A percentile compares a stretch with the other conserved stretches of the same genome.
Evolutionary conservation across 2,329 filamentous ascomycete genomes (phyloP).

Genomic region (Purpureocillium takamizusanense): DNA sequence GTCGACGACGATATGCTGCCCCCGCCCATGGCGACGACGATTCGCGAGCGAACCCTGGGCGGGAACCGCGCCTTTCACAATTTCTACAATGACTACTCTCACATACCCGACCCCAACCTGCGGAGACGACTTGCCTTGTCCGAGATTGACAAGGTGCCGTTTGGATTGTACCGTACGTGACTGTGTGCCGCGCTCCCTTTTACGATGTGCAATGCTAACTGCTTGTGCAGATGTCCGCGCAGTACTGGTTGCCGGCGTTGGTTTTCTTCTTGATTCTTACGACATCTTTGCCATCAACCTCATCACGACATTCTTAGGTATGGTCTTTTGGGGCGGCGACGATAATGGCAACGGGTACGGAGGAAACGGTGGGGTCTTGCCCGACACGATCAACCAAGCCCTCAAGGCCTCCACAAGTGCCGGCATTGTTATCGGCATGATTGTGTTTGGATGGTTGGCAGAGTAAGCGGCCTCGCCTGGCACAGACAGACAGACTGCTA

Average conservation of each 20-base stretch:
- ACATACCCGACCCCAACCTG: constrained; percentile 65
- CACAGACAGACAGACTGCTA: neutral
- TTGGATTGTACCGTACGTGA: constrained; percentile 57
- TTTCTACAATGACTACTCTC: constrained; percentile 60
- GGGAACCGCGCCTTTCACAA: constrained; percentile 66
- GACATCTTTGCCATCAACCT: constrained; percentile 75
- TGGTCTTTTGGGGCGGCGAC: constrained; percentile 61
- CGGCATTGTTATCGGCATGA: constrained; percentile 70
- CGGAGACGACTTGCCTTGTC: constrained; percentile 66
- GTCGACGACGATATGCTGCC: constrained; percentile 28
- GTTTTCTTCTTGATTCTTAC: constrained; percentile 79
- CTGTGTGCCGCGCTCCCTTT: neutral
- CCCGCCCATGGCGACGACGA: constrained; percentile 26
- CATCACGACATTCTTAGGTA: constrained; percentile 60
- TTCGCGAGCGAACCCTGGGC: constrained; percentile 39
- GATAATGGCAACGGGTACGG: constrained; percentile 35
- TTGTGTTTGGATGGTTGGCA: constrained; percentile 69
- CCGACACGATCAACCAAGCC: constrained; percentile 57
- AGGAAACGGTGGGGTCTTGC: constrained; percentile 48
- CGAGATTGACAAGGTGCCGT: constrained; percentile 71
- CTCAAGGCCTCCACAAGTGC: constrained; percentile 76
- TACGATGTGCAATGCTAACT: neutral
- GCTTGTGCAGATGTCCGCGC: constrained; percentile 51
- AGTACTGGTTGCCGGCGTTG: constrained; percentile 67
- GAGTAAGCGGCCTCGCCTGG: constrained; percentile 35